phyloP scores from a whole-genome alignment of 116 monocot genomes.

The Zostera marina region DNA sequence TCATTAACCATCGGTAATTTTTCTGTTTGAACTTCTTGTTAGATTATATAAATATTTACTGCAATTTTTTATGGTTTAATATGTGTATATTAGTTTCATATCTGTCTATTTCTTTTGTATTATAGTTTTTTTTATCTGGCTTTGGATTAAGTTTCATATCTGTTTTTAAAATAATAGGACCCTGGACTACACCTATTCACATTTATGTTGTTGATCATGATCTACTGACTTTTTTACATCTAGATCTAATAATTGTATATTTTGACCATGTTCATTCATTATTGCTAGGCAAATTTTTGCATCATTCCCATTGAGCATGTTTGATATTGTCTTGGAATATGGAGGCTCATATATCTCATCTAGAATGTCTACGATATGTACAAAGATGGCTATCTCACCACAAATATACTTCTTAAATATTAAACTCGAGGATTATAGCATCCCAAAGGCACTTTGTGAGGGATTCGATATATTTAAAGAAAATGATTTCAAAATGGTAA shows the following conservation, averaged over 20 bases:
- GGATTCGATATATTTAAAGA: conserved; percentile 18
- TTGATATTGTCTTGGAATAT: conserved; percentile 63
- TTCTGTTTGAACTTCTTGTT: no score
- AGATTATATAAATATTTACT: no score
- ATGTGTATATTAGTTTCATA: no score
- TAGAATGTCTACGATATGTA: conserved; percentile 23
- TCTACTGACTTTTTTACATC: no score
- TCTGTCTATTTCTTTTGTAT: no score
- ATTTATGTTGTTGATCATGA: no score
- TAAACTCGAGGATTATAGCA: conserved; percentile 23
- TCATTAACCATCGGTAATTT: not conserved
- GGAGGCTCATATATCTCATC: conserved; percentile 46
- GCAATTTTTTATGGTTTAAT: no score
- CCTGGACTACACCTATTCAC: no score
- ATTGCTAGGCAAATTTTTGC: conserved; percentile 32
- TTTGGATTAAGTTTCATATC: no score
- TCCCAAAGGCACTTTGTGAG: conserved; percentile 29
- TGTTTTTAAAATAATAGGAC: no score
- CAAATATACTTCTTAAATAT: conserved; percentile 42
- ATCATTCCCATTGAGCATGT: conserved; percentile 51
- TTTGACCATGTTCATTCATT: not conserved
- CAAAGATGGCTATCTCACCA: conserved; percentile 21
- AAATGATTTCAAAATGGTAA: conserved; percentile 27
- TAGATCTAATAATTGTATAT: no score
- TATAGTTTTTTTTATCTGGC: no score